Evolutionary conservation across 371 early-diverging fungal species (phyloP).

Genomic region (Actinomortierella wolfii): DNA sequence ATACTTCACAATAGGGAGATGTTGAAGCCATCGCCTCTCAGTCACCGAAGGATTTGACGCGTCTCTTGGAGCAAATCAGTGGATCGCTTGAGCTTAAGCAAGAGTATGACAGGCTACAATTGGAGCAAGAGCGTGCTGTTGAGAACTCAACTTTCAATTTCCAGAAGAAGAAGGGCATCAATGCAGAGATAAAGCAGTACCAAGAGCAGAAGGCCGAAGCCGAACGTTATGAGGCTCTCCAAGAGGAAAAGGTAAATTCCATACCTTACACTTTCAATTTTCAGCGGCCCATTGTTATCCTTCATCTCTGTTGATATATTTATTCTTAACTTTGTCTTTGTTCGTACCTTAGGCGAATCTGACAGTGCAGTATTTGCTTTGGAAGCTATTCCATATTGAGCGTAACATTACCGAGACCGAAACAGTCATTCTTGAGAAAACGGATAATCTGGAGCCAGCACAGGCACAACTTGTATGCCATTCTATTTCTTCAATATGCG

Average conservation of each 20-base stretch:
- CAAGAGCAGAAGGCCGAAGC: slow-evolving; percentile 91
- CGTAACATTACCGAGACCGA: slow-evolving; percentile 57
- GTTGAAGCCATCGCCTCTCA: slow-evolving; percentile 97
- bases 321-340: not conserved
- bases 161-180: slow-evolving; percentile 86
- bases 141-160: slow-evolving; percentile 89
- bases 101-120: slow-evolving; percentile 88
- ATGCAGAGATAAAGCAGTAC: slow-evolving; percentile 89
- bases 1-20: slow-evolving; percentile 71
- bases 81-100: slow-evolving; percentile 89
- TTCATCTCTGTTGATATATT: not conserved
- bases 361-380: slow-evolving; percentile 73
- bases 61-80: slow-evolving; percentile 95
- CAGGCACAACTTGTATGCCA: slow-evolving; percentile 49
- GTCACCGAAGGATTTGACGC: slow-evolving; percentile 92
- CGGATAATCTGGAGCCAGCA: slow-evolving; percentile 36
- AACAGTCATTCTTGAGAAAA: slow-evolving; percentile 46
- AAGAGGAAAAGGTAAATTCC: slow-evolving; percentile 54
- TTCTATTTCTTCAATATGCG: not conserved
- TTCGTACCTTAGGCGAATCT: slow-evolving; percentile 30
- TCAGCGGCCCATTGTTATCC: slow-evolving; percentile 1
- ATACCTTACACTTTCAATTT: not conserved
- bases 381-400: slow-evolving; percentile 91
- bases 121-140: slow-evolving; percentile 81
- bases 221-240: slow-evolving; percentile 77